A percentile compares a stretch with the other conserved stretches of the same genome.
Conservation (phyloP, 2,329 filamentous ascomycete species). For the Colletotrichum chrysophilum region DNA sequence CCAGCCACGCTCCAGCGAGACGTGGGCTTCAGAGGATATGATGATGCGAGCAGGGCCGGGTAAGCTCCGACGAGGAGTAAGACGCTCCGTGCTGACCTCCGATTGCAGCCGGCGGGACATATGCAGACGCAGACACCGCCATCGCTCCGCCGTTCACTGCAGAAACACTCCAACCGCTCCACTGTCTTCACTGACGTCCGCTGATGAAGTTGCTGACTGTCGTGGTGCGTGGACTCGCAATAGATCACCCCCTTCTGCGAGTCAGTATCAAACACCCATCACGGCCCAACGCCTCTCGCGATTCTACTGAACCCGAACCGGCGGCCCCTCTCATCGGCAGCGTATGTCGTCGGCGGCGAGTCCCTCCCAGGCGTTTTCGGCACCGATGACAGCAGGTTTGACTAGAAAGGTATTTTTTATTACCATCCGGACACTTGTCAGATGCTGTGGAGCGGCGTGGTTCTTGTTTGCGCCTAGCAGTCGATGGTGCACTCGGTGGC, state of each 20-base stretch:
- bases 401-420: neutral
- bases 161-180: neutral
- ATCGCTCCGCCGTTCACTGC: neutral
- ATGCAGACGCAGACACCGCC: neutral
- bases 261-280: neutral
- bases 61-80: neutral
- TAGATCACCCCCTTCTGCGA: neutral
- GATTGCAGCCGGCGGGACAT: neutral
- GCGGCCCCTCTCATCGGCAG: neutral
- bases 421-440: neutral
- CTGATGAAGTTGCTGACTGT: neutral
- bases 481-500: neutral
- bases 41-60: neutral
- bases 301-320: neutral
- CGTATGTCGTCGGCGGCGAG: neutral
- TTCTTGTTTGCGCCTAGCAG: neutral
- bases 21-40: neutral
- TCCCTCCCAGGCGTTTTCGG: neutral
- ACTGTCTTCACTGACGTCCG: neutral
- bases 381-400: neutral
- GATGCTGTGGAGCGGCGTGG: neutral
- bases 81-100: neutral
- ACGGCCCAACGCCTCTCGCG: neutral
- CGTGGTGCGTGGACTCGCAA: neutral
- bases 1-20: neutral